A percentile compares a stretch with the other conserved stretches of the same genome.
phyloP scores from a whole-genome alignment of 108 stramenopile species.

The Parmales sp. region DNA sequence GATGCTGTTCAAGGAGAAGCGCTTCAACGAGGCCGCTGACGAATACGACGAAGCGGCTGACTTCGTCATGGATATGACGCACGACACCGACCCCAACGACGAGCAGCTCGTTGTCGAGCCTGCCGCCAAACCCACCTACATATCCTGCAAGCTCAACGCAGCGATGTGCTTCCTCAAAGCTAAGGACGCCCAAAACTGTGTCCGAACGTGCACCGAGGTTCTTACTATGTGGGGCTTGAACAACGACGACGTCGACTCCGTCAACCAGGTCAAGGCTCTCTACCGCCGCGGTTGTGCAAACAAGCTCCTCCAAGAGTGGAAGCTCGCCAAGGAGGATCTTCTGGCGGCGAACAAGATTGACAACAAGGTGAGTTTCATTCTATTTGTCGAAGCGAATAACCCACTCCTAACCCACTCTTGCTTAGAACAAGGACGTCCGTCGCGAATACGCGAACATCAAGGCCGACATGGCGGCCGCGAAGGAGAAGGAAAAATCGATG shows the following conservation, averaged over 20 bases:
- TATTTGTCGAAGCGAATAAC: no score
- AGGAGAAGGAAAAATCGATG: constrained; percentile 75
- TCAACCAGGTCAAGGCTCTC: constrained; percentile 73
- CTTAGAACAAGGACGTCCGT: constrained; percentile 87
- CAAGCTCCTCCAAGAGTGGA: constrained; percentile 67
- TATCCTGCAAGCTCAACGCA: constrained; percentile 73
- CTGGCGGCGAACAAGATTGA: constrained; percentile 78
- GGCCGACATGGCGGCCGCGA: constrained; percentile 45
- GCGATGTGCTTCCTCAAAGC: constrained; percentile 80
- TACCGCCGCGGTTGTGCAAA: constrained; percentile 67
- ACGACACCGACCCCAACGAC: constrained; percentile 42
- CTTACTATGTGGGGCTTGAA: no score
- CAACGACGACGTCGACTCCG: constrained; percentile 47
- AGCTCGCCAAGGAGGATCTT: constrained; percentile 82
- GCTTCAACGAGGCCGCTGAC: constrained; percentile 57
- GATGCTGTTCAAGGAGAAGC: constrained; percentile 63
- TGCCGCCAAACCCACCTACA: constrained; percentile 50
- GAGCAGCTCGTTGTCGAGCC: constrained; percentile 60
- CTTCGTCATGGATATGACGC: constrained; percentile 61
- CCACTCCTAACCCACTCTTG: no score
- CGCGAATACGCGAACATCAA: constrained; percentile 66
- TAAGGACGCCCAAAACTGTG: constrained; percentile 67
- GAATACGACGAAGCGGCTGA: constrained; percentile 67
- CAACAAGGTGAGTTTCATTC: no score
- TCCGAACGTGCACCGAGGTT: constrained; percentile 58